These are phyloP conservation scores for Clarkia xantiana DNA, from an alignment of 345 rosid species.

Conservation along the genomic window DNA sequence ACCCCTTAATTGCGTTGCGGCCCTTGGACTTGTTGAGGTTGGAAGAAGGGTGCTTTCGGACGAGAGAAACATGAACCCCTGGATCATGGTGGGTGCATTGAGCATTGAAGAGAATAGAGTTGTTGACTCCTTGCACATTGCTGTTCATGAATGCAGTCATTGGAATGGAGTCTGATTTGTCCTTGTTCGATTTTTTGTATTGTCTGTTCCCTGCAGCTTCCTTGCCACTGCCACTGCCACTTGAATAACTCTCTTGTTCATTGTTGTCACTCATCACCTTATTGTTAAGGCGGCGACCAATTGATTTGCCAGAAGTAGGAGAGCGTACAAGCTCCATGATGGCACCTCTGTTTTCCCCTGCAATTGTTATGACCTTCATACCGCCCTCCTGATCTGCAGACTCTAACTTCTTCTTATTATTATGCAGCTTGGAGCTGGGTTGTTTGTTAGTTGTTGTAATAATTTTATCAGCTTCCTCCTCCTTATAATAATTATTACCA, in stretches of 20 bases:
- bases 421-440: conserved; percentile 1
- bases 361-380: conserved; percentile 52
- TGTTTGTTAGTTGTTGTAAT: conserved; percentile 10
- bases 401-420: conserved; percentile 21
- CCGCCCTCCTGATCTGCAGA: conserved; percentile 25
- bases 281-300: conserved; percentile 11
- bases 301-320: conserved; percentile 16
- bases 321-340: conserved; percentile 54
- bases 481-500: no score
- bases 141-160: conserved; percentile 56
- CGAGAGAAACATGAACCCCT: conserved; percentile 52
- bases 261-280: conserved; percentile 14
- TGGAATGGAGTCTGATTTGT: conserved; percentile 20
- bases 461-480: conserved; percentile 2
- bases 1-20: no score
- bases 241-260: conserved; percentile 16
- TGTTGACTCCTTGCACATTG: conserved; percentile 81
- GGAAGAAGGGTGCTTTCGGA: conserved; percentile 36
- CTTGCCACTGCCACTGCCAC: conserved; percentile 30
- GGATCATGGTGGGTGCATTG: conserved; percentile 63
- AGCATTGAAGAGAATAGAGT: conserved; percentile 57
- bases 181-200: conserved; percentile 17
- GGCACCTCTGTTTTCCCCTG: conserved; percentile 93
- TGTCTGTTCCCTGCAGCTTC: conserved; percentile 3
- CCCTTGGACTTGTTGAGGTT: conserved; percentile 12